Conservation (phyloP, 495 filamentous ascomycete species). For the Neurospora sp. region DNA sequence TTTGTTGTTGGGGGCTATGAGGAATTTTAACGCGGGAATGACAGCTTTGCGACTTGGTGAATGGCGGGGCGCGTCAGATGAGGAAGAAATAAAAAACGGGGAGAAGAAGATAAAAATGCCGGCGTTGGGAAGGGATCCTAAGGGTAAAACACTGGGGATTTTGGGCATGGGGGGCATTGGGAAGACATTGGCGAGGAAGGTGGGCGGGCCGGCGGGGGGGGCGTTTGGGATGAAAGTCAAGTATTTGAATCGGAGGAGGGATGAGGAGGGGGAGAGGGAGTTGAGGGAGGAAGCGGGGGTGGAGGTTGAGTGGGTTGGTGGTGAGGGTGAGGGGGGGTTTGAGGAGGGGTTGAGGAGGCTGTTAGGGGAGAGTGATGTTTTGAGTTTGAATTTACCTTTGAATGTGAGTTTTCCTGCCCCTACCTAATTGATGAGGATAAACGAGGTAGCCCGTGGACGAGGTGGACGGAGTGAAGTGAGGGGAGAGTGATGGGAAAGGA, state of each 20-base stretch:
- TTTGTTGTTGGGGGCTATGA: slow-evolving; percentile 65
- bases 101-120: slow-evolving; percentile 1
- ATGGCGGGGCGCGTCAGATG: no score
- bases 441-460: no score
- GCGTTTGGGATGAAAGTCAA: slow-evolving; percentile 58
- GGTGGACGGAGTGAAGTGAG: no score
- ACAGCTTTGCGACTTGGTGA: slow-evolving; percentile 31
- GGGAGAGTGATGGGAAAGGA: not conserved
- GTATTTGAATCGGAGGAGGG: slow-evolving; percentile 54
- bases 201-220: slow-evolving; percentile 20
- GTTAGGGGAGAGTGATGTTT: slow-evolving; percentile 57
- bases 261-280: slow-evolving; percentile 41
- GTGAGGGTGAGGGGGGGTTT: no score
- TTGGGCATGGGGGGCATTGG: slow-evolving; percentile 88
- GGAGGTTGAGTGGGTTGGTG: slow-evolving; percentile 50
- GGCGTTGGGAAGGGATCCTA: slow-evolving; percentile 54
- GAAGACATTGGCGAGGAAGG: slow-evolving; percentile 29
- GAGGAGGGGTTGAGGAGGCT: no score
- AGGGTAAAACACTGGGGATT: slow-evolving; percentile 65
- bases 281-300: slow-evolving; percentile 54
- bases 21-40: slow-evolving; percentile 59
- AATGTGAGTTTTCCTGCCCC: slow-evolving; percentile 40
- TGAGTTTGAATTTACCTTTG: slow-evolving; percentile 67
- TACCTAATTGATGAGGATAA: no score
- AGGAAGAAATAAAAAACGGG: not conserved